Percentiles rank a stretch among this genome's conserved stretches.
Conservation (phyloP, 257 asterid species). For the Eucommia ulmoides region DNA sequence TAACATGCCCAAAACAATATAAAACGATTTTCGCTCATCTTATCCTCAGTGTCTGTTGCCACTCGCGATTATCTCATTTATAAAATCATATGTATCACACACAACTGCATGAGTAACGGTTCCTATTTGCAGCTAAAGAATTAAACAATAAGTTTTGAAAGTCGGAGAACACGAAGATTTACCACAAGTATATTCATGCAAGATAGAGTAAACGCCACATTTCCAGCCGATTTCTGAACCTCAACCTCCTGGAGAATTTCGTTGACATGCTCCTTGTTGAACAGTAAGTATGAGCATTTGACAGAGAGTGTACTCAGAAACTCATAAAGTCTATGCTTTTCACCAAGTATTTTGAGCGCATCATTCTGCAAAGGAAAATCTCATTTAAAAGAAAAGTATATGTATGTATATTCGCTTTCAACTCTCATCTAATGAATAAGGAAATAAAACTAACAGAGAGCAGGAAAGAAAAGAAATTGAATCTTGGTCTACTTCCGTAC, state of each 20-base stretch:
- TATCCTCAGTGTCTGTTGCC: too few species aligned
- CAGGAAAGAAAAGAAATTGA: slow-evolving; percentile 6
- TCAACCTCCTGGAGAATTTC: slow-evolving; percentile 75
- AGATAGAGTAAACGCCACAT: slow-evolving; percentile 52
- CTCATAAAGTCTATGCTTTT: slow-evolving; percentile 69
- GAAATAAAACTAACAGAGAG: too few species aligned
- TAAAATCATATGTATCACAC: too few species aligned
- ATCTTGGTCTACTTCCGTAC: slow-evolving; percentile 35
- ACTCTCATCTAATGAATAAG: too few species aligned
- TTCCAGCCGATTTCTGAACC: slow-evolving; percentile 61
- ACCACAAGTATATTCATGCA: slow-evolving; percentile 99
- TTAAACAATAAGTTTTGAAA: too few species aligned
- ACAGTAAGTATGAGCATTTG: slow-evolving; percentile 84
- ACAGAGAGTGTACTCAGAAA: slow-evolving; percentile 62
- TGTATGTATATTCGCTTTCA: too few species aligned
- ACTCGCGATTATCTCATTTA: too few species aligned
- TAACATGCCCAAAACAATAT: too few species aligned
- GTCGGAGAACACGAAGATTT: slow-evolving; percentile 7
- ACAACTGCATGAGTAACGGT: too few species aligned
- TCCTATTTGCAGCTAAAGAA: too few species aligned
- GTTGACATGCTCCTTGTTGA: slow-evolving; percentile 73
- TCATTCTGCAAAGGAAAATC: slow-evolving; percentile 46
- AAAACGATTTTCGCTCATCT: too few species aligned
- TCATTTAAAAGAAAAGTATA: slow-evolving; percentile 21
- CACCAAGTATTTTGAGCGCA: slow-evolving; percentile 56